Percentiles rank a stretch among this genome's conserved stretches.
phyloP scores from a whole-genome alignment of 176 grass and related monocot species.

The Sorghum bicolor region Sorghum_bicolor_NCBIv3 NC_012874.2:70269501-70270000 shows the following conservation, averaged over 20 bases:
- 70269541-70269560: no score
- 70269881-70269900: background rate
- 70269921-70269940: conserved; percentile 20
- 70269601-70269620: background rate
- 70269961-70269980: conserved; percentile 19
- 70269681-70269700: background rate
- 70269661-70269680: background rate
- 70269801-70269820: conserved; percentile 40
- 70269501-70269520: background rate
- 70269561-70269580: background rate
- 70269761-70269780: conserved; percentile 18
- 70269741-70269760: conserved; percentile 6
- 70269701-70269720: background rate
- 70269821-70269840: conserved; percentile 6
- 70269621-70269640: background rate
- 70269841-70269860: background rate
- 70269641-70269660: background rate
- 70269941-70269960: background rate
- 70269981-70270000: conserved; percentile 1
- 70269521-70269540: background rate
- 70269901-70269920: background rate
- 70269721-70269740: background rate
- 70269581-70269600: background rate
- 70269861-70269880: background rate
- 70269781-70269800: conserved; percentile 34